Evolutionary conservation across 2,329 filamentous ascomycete species (phyloP), one percentile per base, ranked within the genome.

Genomic region (Ophiostoma novo-ulmi): DNA sequence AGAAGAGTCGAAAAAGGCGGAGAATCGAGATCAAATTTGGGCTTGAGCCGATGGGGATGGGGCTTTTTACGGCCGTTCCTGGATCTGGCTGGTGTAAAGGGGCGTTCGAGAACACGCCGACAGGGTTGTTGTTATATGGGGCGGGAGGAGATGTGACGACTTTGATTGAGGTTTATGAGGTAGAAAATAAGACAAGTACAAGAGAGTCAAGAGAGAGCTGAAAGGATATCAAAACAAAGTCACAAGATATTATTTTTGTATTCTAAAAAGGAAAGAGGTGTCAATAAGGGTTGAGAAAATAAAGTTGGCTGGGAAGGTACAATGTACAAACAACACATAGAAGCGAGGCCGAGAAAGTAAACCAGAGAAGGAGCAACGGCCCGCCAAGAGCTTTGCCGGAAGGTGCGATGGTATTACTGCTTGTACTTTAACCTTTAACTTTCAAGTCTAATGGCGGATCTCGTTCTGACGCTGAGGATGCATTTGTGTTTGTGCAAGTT

Each of bases 81-180:
- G 52, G 52, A 58, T 58, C n/a, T 22, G n/a, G n/a, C 52, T 26
- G n/a, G 52, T 58, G 52, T 58, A 58, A 58, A 58, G 52, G 52
- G 52, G 52, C n/a, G 52, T 26, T 58, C 52, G 10, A 58, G 52
- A 26, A 11, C 52, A 58, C n/a, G 8, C 44, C n/a, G 20, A 48
- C 44, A 48, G 20, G 44, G 44, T n/a, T 17, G 44, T 20, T 13
- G 14, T 48, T n/a, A n/a, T 55, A 55, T 55, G 48, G 48, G n/a
- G 22, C 8, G 22, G 52, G 48, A 58, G 8, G 52, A n/a, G 44
- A 58, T 58, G 52, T 58, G 52, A 58, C 52, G 52, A 13, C 44
- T 17, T n/a, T 22, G 6, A 55, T 55, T 55, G 48, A 26, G 44
- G 39, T 17, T 11, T 48, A 48, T 48, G 44, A 48, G 17, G 44